phyloP scores from a whole-genome alignment of 2,329 filamentous ascomycete genomes.

The Botrytis pseudocinerea region DNA sequence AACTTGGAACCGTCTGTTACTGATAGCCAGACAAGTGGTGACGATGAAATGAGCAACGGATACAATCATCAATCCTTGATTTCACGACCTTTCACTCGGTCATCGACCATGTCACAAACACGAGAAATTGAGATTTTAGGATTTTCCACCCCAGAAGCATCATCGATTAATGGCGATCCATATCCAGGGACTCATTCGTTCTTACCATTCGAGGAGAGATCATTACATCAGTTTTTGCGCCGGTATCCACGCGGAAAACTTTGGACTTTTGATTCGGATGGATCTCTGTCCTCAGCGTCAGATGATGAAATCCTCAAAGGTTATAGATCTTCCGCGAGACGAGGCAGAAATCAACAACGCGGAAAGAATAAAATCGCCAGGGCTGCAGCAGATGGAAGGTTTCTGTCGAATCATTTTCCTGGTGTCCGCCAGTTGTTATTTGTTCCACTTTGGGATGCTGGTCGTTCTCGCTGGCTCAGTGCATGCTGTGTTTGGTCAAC shows the following conservation, averaged over 20 bases:
- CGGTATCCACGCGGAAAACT: constrained; percentile 51
- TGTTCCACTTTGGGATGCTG: constrained; percentile 52
- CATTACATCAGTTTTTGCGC: constrained; percentile 41
- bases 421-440: constrained; percentile 50
- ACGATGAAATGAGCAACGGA: constrained; percentile 2
- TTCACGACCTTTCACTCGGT: constrained; percentile 3
- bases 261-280: constrained; percentile 50
- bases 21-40: constrained; percentile 20
- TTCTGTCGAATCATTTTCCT: constrained; percentile 45
- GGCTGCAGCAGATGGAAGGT: constrained; percentile 37
- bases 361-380: constrained; percentile 28
- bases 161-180: constrained; percentile 39
- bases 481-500: constrained; percentile 50
- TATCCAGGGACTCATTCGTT: constrained; percentile 35
- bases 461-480: constrained; percentile 50
- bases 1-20: constrained; percentile 11
- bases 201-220: constrained; percentile 37
- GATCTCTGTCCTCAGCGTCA: constrained; percentile 46
- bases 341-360: constrained; percentile 23
- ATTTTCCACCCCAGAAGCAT: constrained; percentile 38
- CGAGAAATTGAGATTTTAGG: constrained; percentile 38
- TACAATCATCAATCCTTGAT: background rate
- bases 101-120: background rate
- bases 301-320: constrained; percentile 43
- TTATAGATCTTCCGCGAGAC: constrained; percentile 18